A percentile compares a stretch with the other conserved stretches of the same genome.
phyloP scores from a whole-genome alignment of 1,284 basidiomycete genomes.

The Vanrija sp. region DNA sequence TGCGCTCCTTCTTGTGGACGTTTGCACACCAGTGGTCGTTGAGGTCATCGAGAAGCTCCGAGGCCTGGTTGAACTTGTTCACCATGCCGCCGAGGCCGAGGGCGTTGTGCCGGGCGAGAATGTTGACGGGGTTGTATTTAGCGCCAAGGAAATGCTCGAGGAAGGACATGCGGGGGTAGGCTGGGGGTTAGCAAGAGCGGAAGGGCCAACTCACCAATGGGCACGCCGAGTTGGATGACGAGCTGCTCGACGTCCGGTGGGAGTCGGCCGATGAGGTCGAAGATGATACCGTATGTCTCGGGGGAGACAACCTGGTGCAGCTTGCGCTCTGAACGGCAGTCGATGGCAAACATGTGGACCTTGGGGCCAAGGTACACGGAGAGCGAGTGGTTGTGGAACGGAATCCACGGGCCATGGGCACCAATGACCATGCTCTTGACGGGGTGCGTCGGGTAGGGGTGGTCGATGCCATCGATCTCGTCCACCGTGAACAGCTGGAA shows the following conservation, averaged over 20 bases:
- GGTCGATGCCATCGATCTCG: constrained; percentile 67
- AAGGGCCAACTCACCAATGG: constrained; percentile 21
- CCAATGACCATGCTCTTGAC: constrained; percentile 73
- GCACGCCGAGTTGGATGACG: constrained; percentile 68
- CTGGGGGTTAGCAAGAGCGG: constrained; percentile 62
- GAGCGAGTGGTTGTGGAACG: constrained; percentile 74
- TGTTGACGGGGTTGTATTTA: constrained; percentile 75
- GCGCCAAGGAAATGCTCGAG: constrained; percentile 64
- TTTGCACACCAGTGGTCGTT: constrained; percentile 88
- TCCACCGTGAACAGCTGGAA: constrained; percentile 87
- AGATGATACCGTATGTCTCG: constrained; percentile 67
- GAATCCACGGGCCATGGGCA: constrained; percentile 65
- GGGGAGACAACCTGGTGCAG: constrained; percentile 72
- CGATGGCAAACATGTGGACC: constrained; percentile 68
- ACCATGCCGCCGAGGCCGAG: constrained; percentile 72
- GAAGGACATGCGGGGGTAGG: constrained; percentile 91
- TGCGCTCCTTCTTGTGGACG: constrained; percentile 83
- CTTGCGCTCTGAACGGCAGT: constrained; percentile 84
- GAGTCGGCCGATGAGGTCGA: constrained; percentile 58
- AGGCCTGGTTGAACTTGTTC: constrained; percentile 84
- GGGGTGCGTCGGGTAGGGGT: constrained; percentile 58
- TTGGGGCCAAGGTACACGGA: constrained; percentile 57
- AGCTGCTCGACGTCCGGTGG: constrained; percentile 71
- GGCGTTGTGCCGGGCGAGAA: constrained; percentile 55
- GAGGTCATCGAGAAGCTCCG: constrained; percentile 87